phyloP scores from a whole-genome alignment of 805 yeast genomes.

The Ogataea salicorniae region DNA sequence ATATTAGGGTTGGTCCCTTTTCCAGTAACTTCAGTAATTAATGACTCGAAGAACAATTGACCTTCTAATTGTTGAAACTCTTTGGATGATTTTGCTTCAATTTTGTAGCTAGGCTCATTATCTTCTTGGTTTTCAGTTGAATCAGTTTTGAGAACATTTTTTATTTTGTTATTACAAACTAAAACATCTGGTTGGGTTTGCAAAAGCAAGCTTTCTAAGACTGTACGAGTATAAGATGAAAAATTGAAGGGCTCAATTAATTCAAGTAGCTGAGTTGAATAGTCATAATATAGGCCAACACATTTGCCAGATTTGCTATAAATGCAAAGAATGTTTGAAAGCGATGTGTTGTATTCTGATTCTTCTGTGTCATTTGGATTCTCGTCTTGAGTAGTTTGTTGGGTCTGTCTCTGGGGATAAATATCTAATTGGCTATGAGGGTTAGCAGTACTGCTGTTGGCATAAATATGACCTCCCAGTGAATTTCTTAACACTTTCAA shows the following conservation, averaged over 20 bases:
- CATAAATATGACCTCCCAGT: background rate
- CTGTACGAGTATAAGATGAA: background rate
- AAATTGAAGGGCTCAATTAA: constrained; percentile 6
- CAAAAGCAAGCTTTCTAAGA: background rate
- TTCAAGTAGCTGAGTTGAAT: background rate
- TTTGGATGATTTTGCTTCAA: constrained; percentile 10
- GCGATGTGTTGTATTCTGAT: background rate
- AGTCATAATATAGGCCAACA: constrained; percentile 1
- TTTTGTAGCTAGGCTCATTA: background rate
- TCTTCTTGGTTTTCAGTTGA: background rate
- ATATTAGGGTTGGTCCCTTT: background rate
- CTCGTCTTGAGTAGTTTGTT: background rate
- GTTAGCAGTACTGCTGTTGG: background rate
- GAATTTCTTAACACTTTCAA: background rate
- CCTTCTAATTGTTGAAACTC: constrained; percentile 12
- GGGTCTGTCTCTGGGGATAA: too few relatives aligned
- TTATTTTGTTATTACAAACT: constrained; percentile 6
- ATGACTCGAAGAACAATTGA: constrained; percentile 2
- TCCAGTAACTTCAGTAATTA: constrained; percentile 1
- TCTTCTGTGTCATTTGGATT: background rate
- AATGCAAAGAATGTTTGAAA: background rate
- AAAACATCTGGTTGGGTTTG: constrained; percentile 4
- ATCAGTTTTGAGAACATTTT: constrained; percentile 1
- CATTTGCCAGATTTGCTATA: background rate
- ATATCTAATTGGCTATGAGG: too few relatives aligned